Conservation (phyloP, 495 filamentous ascomycete species). For the Aspergillus olivimuriae region DNA sequence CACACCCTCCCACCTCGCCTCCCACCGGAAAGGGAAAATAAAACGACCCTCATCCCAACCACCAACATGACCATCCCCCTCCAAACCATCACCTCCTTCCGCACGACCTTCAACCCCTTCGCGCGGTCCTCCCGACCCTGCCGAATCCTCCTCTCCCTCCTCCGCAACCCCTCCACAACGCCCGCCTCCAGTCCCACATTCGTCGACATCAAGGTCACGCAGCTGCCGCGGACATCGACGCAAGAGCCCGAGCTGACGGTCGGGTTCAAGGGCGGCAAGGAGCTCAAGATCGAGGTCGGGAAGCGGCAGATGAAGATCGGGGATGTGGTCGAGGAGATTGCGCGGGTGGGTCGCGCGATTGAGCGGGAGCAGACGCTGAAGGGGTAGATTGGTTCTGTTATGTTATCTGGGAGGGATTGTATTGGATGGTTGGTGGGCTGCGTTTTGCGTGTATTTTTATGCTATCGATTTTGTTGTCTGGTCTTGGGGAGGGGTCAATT, state of each 20-base stretch:
- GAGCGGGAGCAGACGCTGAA: slow-evolving; percentile 76
- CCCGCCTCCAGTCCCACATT: slow-evolving; percentile 65
- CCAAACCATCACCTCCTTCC: slow-evolving; percentile 65
- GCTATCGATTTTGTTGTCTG: too few relatives aligned
- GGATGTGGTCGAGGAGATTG: slow-evolving; percentile 80
- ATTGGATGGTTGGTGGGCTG: background rate
- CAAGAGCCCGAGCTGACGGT: slow-evolving; percentile 52
- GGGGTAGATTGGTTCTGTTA: slow-evolving; percentile 30
- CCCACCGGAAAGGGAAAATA: background rate
- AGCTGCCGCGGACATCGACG: slow-evolving; percentile 61
- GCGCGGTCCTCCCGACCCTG: slow-evolving; percentile 66
- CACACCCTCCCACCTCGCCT: background rate
- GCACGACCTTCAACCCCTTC: slow-evolving; percentile 90
- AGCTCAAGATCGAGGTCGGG: slow-evolving; percentile 61
- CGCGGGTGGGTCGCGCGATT: slow-evolving; percentile 77
- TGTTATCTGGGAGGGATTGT: background rate
- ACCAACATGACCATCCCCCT: slow-evolving; percentile 69
- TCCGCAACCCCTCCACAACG: slow-evolving; percentile 58
- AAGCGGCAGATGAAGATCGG: slow-evolving; percentile 80
- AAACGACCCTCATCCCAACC: background rate
- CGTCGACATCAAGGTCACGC: slow-evolving; percentile 62
- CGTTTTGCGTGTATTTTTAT: background rate
- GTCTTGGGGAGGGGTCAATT: background rate
- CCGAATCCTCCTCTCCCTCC: slow-evolving; percentile 75
- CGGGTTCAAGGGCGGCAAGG: slow-evolving; percentile 57